Evolutionary conservation across 345 rosid species (phyloP), one percentile per base, ranked within the genome.

Genomic region (Carallia brachiata): DNA sequence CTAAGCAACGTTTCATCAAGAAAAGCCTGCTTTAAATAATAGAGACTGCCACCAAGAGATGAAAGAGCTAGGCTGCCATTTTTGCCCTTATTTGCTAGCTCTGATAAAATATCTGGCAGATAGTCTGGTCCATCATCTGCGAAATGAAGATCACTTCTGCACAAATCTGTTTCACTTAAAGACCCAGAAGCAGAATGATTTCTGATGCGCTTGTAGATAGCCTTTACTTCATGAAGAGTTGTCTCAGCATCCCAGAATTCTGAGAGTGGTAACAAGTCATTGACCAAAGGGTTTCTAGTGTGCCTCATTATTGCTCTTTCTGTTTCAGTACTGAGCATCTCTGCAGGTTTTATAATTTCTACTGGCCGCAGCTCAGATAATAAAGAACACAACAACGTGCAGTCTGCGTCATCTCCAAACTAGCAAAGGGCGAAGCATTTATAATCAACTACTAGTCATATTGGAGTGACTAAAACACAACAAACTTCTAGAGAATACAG

Each of bases 221-320:
- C 69, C 77, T 82, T 82, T 54, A 92, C 68, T 84, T 92, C 94
- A 74, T 60, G 55, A 54, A 89, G 63, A 28, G 98, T 92, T 87
- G 81, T 92, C 74, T 87, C 88, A 23, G 92, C 86, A 80, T 90
- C 92, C 99, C 99, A 95, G 74, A 95, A 92, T 73, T 92, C 97
- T 50, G 78, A 60, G 47, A 70, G 63, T n/a, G 94, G 96, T 73
- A 81, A 83, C 85, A 95, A 82, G 68, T 90, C 92, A 82, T 88
- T 95, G 68, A 95, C 79, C 69, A 95, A 85, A 63, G 96, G 92
- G 74, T 81, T 88, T 79, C 99, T 88, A 67, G 99, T 88, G 78
- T 95, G 86, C 79, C 98, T 86, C 75, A 80, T 58, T 61, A 95
- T 73, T 59, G 84, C 89, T 74, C 78, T 86, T 84, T 95, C 97